Percentiles rank a stretch among this genome's conserved stretches.
phyloP scores from a whole-genome alignment of 345 rosid species.

The Murraya koenigii region DNA sequence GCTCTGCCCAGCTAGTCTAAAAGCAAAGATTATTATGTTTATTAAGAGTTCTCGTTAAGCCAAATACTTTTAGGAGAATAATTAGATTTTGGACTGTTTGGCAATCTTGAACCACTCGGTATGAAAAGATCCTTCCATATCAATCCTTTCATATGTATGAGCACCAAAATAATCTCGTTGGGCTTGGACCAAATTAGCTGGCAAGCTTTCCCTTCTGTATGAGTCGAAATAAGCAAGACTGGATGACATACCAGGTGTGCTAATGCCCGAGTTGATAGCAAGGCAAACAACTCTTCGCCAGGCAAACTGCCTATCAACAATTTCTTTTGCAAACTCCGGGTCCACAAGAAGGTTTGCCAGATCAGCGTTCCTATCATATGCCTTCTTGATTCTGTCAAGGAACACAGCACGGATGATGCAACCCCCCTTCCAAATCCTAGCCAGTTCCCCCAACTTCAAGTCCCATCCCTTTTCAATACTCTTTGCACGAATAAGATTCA shows the following conservation, averaged over 20 bases:
- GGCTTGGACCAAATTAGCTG: conserved; percentile 96
- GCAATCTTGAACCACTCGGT: conserved; percentile 99
- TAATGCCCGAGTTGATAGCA: conserved; percentile 83
- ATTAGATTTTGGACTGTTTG: conserved; percentile 49
- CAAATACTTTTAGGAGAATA: conserved; percentile 9
- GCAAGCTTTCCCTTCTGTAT: conserved; percentile 76
- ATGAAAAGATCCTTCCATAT: conserved; percentile 87
- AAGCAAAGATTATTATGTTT: conserved; percentile 31
- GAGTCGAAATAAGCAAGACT: conserved; percentile 94
- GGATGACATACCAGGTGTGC: conserved; percentile 94
- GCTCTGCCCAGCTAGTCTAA: conserved; percentile 14
- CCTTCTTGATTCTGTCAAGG: conserved; percentile 94
- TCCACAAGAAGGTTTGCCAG: conserved; percentile 89
- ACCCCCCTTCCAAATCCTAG: conserved; percentile 98
- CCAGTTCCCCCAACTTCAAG: conserved; percentile 86
- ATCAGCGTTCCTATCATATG: conserved; percentile 83
- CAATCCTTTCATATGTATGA: conserved; percentile 93
- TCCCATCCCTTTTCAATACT: conserved; percentile 87
- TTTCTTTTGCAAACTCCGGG: conserved; percentile 95
- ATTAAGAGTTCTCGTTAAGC: conserved; percentile 13
- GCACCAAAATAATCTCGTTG: conserved; percentile 97
- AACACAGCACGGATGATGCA: conserved; percentile 93
- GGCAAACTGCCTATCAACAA: conserved; percentile 85
- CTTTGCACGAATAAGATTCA: conserved; percentile 94
- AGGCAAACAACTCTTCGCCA: conserved; percentile 93